Conservation (phyloP, 176 grass and related monocot species). For the Aechmea fasciata region DNA sequence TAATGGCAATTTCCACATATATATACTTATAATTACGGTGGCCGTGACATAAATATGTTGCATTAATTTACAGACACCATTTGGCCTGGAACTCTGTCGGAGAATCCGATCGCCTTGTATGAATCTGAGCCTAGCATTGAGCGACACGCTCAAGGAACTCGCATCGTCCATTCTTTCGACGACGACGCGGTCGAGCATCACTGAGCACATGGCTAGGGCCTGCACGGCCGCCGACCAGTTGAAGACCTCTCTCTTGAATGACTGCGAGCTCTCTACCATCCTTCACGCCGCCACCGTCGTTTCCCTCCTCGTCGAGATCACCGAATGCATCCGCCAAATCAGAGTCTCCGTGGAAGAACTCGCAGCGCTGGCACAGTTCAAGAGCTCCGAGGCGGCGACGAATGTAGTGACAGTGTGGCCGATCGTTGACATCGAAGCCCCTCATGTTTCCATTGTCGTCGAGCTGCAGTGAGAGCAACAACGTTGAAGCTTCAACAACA, state of each 20-base stretch:
- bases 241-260: constrained; percentile 18
- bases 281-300: constrained; percentile 56
- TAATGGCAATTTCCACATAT: too few relatives aligned
- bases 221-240: constrained; percentile 24
- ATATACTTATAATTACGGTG: too few relatives aligned
- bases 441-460: not conserved
- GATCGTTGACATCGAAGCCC: not conserved
- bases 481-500: not conserved
- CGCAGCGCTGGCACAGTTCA: constrained; percentile 47
- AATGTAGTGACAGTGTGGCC: not conserved
- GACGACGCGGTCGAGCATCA: constrained; percentile 24
- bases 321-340: constrained; percentile 32
- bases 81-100: constrained; percentile 27
- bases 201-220: constrained; percentile 33
- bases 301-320: constrained; percentile 59
- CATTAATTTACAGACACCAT: constrained; percentile 15
- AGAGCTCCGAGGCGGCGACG: constrained; percentile 14
- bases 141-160: constrained; percentile 43
- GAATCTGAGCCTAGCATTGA: constrained; percentile 51
- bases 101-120: constrained; percentile 33
- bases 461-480: not conserved
- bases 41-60: too few relatives aligned
- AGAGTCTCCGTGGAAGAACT: constrained; percentile 37
- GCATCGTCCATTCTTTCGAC: constrained; percentile 38
- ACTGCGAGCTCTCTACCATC: constrained; percentile 18